Evolutionary conservation across 2,329 filamentous ascomycete species (phyloP), one percentile per base, ranked within the genome.

Genomic region (Verticillium zaregamsianum): DNA sequence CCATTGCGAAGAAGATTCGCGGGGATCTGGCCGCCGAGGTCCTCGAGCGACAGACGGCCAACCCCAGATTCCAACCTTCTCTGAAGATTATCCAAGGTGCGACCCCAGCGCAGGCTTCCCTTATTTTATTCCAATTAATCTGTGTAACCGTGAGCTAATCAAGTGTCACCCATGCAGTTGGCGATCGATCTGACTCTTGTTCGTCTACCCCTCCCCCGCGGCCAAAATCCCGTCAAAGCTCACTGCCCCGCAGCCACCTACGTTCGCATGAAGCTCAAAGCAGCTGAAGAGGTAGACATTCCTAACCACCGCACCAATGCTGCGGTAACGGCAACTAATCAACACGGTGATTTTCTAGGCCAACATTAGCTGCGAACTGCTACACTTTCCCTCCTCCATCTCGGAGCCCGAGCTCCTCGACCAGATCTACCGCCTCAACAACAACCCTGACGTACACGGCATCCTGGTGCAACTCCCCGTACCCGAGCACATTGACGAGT

Each of bases 211-310:
- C 57, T 68, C 61, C 65, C 64, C 68, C 66, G 65, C 66, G 62
- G 37, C 65, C 37, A 31, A 62, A 57, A 64, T 66, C 60, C 63
- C 62, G 68, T 72, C 20, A 9, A 52, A 71, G 74, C 71, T 76
- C 69, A 74, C 69, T 66, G 63, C 62, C 62, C 66, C 63, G 62
- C 71, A 94, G 91, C 89, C 72, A 98, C 94, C 59, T 99, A 99
- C 90, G 94, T 99, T 78, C 93, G 93, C 79, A 99, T 99, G 95
- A 99, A 99, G 82, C 81, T 97, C 72, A 99, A 97, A 85, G 95
- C 95, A 67, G 95, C 95, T 62, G 83, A 91, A 75, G 95, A 98
- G 85, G 91, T 93, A 80, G 69, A 57, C 56, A 15, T 40, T 39
- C 40, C 55, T 40, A 35, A 9, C 57, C 28, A 58, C n/a, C 8